Percentiles rank a stretch among this genome's conserved stretches.
phyloP scores from a whole-genome alignment of 805 yeast species.

The Lachancea nothofagi region DNA sequence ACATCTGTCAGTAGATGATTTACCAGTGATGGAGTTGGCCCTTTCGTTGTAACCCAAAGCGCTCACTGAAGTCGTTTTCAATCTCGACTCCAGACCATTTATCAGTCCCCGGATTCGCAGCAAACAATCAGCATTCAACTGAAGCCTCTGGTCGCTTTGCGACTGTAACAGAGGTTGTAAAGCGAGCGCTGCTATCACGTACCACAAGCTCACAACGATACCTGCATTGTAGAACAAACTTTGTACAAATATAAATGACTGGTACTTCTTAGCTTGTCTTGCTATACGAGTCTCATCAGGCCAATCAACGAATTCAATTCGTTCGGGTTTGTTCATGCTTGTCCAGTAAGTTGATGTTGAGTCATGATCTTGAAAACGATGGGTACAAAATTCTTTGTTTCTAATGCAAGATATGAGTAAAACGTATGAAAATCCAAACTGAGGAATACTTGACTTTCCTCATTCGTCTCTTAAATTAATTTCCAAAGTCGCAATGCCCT shows the following conservation, averaged over 20 bases:
- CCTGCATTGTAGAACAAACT: constrained; percentile 30
- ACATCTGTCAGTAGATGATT: constrained; percentile 18
- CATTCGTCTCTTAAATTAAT: too few relatives aligned
- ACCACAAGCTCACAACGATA: constrained; percentile 18
- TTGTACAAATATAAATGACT: constrained; percentile 20
- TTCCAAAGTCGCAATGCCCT: too few relatives aligned
- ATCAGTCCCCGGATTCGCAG: constrained; percentile 29
- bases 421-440: too few relatives aligned
- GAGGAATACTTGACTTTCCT: too few relatives aligned
- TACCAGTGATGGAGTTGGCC: constrained; percentile 35
- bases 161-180: constrained; percentile 39
- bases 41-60: constrained; percentile 38
- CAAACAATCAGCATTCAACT: constrained; percentile 30
- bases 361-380: too few relatives aligned
- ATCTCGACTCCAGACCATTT: constrained; percentile 22
- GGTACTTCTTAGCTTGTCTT: constrained; percentile 22
- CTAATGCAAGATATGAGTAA: too few relatives aligned
- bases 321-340: too few relatives aligned
- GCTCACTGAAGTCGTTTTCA: constrained; percentile 36
- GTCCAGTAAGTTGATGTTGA: not conserved
- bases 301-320: constrained; percentile 14
- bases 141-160: constrained; percentile 38
- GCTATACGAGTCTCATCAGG: constrained; percentile 23
- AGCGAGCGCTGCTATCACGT: constrained; percentile 22
- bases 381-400: too few relatives aligned